Evolutionary conservation across 2,329 filamentous ascomycete species (phyloP).

Genomic region (Curvularia lunata): DNA sequence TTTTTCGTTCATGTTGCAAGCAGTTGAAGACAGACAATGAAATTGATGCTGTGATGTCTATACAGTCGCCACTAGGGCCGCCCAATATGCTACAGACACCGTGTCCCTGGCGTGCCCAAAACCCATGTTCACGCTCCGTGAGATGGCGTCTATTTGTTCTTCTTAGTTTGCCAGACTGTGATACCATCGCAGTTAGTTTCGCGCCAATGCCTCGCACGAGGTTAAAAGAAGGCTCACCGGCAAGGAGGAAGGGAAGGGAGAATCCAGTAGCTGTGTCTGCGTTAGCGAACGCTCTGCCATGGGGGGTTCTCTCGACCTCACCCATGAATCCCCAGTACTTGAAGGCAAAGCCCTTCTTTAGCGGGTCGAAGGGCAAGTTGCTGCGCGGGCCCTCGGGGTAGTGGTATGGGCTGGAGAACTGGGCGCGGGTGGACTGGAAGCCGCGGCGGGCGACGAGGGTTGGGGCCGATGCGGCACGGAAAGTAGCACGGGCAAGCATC

Average conservation of each 20-base stretch:
- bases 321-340: conserved; percentile 84
- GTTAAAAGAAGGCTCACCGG: conserved; percentile 58
- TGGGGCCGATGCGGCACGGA: conserved; percentile 67
- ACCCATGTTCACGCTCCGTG: conserved; percentile 20
- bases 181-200: conserved; percentile 27
- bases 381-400: conserved; percentile 94
- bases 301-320: conserved; percentile 51
- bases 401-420: conserved; percentile 91
- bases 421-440: conserved; percentile 89
- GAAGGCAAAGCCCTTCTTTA: conserved; percentile 81
- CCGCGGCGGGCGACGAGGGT: conserved; percentile 81
- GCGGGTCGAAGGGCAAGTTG: conserved; percentile 97
- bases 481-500: conserved; percentile 77
- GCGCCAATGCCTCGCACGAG: not conserved
- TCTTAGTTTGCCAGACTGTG: conserved; percentile 71
- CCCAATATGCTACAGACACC: conserved; percentile 44
- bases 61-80: conserved; percentile 39
- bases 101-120: conserved; percentile 24
- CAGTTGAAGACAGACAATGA: conserved; percentile 39
- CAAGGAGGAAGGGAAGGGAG: conserved; percentile 65
- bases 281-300: conserved; percentile 47
- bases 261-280: conserved; percentile 61
- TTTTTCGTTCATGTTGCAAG: not conserved
- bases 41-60: conserved; percentile 46
- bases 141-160: conserved; percentile 56